A percentile compares a stretch with the other conserved stretches of the same genome.
Evolutionary conservation across 176 grass and related monocot species (phyloP).

Genomic region (Ensete glaucum): DNA sequence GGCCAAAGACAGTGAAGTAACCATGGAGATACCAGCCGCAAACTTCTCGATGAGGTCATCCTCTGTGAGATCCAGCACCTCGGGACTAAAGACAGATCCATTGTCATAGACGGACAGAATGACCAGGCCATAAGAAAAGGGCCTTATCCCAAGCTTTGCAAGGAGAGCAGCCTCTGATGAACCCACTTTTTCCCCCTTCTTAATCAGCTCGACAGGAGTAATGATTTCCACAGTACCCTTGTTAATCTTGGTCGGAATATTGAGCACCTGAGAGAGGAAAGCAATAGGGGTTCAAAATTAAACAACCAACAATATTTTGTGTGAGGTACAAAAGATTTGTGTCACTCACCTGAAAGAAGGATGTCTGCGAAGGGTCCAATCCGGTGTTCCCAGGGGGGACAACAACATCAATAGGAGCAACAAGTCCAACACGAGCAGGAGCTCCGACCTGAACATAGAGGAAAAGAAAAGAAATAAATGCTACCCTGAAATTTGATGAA

Average conservation of each 20-base stretch:
- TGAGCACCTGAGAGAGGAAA: slow-evolving; percentile 7
- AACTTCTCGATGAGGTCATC: slow-evolving; percentile 14
- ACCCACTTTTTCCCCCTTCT: slow-evolving; percentile 9
- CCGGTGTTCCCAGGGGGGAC: slow-evolving; percentile 16
- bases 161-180: slow-evolving; percentile 16
- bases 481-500: neutral
- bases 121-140: slow-evolving; percentile 5
- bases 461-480: neutral
- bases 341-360: slow-evolving; percentile 4
- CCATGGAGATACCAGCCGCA: slow-evolving; percentile 6
- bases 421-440: slow-evolving; percentile 14
- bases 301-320: neutral
- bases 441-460: slow-evolving; percentile 4
- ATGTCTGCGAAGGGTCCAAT: slow-evolving; percentile 15
- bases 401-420: slow-evolving; percentile 13
- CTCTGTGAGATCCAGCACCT: slow-evolving; percentile 6
- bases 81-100: slow-evolving; percentile 9
- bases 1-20: slow-evolving; percentile 7
- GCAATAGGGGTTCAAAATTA: neutral
- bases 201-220: slow-evolving; percentile 14
- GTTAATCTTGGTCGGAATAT: slow-evolving; percentile 20
- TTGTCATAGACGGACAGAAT: slow-evolving; percentile 9
- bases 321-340: too few relatives aligned
- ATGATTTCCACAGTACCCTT: slow-evolving; percentile 19
- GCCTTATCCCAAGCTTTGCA: slow-evolving; percentile 12